Evolutionary conservation across 768 basidiomycete genomes (phyloP), one percentile per base, ranked within the genome.

Genomic region (Phanerodontia chrysosporium): DNA sequence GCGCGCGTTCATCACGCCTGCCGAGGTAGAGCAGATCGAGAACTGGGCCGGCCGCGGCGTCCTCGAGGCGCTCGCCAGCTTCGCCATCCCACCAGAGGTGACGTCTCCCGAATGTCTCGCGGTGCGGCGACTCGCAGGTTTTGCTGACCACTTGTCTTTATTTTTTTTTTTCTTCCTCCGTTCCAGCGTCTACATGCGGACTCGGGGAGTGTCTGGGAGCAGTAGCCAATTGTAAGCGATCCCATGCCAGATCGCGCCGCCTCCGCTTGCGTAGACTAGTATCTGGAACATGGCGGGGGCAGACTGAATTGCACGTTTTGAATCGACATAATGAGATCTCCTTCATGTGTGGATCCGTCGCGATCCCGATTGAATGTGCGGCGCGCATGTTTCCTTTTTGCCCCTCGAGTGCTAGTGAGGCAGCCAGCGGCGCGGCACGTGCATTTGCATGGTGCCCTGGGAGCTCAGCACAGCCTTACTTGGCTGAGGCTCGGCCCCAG

Each of bases 1-100:
- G 27, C 80, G 77, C 62, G 87, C 82, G 61, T 91, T 92, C 66
- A 92, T 93, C 66, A 83, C 83, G 3, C 90, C 91, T 5, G 75
- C 82, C 39, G 74, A 82, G 55, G 89, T 90, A 28, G 71, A 70
- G 9, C 75, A 75, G 57, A 66, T 85, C 12, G 89, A 93, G 68
- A 72, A 74, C 24, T 87, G 85, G 86, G 77, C 80, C 49, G 81
- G 83, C 22, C 69, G 77, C 75, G 85, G 80, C 45, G 79, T 86
- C 13, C 73, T 90, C 39, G 80, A 84, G 60, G 83, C 86, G 1
- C 74, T 88, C 53, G 69, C 70, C 25, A 74, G 74, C 55, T 74
- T 79, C 57, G 70, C 75, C 27, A 79, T 88, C 61, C 72, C 78
- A 45, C 60, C 69, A 55, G 76, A 83, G 54, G 87, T 87, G 71